phyloP scores from a whole-genome alignment of 1,284 basidiomycete species.

The Cryptococcus sp. region DNA sequence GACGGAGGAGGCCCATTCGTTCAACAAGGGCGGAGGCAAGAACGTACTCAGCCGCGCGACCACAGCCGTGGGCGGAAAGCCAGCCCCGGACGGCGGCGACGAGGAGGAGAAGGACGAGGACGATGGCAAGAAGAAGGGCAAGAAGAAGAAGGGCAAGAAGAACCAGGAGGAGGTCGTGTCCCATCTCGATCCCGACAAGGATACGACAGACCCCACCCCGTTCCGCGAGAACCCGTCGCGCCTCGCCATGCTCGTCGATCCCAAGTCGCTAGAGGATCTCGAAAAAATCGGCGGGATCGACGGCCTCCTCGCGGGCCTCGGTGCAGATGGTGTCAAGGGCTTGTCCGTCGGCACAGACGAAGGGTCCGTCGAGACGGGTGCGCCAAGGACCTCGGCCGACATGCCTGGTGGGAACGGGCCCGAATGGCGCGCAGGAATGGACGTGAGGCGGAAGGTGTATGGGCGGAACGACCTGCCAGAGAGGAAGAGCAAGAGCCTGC shows the following conservation, averaged over 20 bases:
- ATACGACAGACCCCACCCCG: slow-evolving; percentile 64
- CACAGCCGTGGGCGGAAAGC: slow-evolving; percentile 3
- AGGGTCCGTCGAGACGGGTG: slow-evolving; percentile 22
- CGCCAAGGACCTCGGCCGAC: slow-evolving; percentile 21
- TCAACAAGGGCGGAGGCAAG: slow-evolving; percentile 3
- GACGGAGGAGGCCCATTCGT: slow-evolving; percentile 10
- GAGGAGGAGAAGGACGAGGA: slow-evolving; percentile 11
- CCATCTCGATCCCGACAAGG: slow-evolving; percentile 54
- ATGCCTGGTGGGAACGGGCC: slow-evolving; percentile 45
- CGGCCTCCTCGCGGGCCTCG: slow-evolving; percentile 69
- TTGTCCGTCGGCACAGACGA: slow-evolving; percentile 31
- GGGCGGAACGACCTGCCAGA: slow-evolving; percentile 79
- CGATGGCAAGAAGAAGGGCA: slow-evolving; percentile 18
- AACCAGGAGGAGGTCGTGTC: slow-evolving; percentile 31
- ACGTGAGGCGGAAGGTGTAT: slow-evolving; percentile 69
- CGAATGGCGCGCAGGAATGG: slow-evolving; percentile 58
- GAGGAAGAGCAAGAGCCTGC: slow-evolving; percentile 72
- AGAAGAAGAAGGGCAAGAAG: slow-evolving; percentile 30
- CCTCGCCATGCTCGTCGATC: slow-evolving; percentile 84
- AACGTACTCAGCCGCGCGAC: slow-evolving; percentile 8
- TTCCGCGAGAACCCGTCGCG: slow-evolving; percentile 68
- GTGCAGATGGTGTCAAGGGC: slow-evolving; percentile 64
- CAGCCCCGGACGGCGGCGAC: slow-evolving; percentile 22
- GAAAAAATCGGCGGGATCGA: slow-evolving; percentile 68
- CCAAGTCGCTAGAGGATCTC: slow-evolving; percentile 62